Percentiles rank a stretch among this genome's conserved stretches.
phyloP scores from a whole-genome alignment of 2,329 filamentous ascomycete species.

The Dendryphion nanum region DNA sequence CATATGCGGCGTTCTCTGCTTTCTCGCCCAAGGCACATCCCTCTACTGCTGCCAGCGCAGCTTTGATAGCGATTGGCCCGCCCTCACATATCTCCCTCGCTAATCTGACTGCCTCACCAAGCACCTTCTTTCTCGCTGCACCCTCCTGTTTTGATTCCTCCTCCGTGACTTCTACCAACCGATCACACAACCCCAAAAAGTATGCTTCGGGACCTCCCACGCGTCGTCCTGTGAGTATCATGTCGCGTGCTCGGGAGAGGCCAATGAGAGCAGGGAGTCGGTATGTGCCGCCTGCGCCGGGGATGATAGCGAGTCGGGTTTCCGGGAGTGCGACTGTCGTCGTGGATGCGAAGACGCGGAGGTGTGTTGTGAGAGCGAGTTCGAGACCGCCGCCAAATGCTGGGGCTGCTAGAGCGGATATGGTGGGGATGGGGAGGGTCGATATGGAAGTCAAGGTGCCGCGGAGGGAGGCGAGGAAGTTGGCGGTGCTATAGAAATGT shows the following conservation, averaged over 20 bases:
- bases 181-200: constrained; percentile 84
- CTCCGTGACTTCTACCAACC: constrained; percentile 76
- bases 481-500: constrained; percentile 61
- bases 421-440: constrained; percentile 80
- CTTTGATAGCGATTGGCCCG: constrained; percentile 77
- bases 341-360: constrained; percentile 81
- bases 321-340: constrained; percentile 83
- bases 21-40: constrained; percentile 65
- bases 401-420: constrained; percentile 79
- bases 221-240: constrained; percentile 86
- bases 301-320: constrained; percentile 89
- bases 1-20: constrained; percentile 85
- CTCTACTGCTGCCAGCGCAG: constrained; percentile 75
- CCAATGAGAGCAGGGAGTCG: constrained; percentile 82
- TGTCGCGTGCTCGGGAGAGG: constrained; percentile 75
- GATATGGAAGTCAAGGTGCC: constrained; percentile 72
- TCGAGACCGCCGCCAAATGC: constrained; percentile 94
- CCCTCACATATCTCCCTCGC: constrained; percentile 87
- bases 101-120: constrained; percentile 74
- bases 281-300: constrained; percentile 89
- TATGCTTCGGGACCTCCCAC: constrained; percentile 84
- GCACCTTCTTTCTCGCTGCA: constrained; percentile 63
- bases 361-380: constrained; percentile 82
- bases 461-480: constrained; percentile 77
- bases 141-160: constrained; percentile 52